phyloP scores from a whole-genome alignment of 176 grass and related monocot species.

The Oryza rufipogon region DNA sequence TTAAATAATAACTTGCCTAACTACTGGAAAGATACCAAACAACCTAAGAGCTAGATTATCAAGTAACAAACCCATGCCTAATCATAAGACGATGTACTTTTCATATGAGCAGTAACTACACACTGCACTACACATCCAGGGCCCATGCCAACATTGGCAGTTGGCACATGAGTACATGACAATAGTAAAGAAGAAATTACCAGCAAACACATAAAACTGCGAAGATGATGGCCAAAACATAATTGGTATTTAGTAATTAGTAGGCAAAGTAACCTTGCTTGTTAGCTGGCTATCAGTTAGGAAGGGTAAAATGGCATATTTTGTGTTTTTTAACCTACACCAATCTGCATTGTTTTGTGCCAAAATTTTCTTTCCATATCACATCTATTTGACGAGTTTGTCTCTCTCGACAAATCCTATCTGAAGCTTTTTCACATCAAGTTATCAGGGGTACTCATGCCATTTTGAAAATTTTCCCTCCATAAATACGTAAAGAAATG shows the following conservation, averaged over 20 bases:
- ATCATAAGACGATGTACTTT: background rate
- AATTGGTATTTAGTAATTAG: background rate
- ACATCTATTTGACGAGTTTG: background rate
- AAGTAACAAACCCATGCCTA: background rate
- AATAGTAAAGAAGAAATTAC: conserved; percentile 1
- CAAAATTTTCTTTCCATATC: background rate
- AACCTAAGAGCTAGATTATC: background rate
- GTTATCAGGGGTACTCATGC: background rate
- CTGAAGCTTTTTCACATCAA: conserved; percentile 5
- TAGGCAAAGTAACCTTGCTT: background rate
- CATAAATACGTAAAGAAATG: background rate
- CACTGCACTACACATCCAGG: background rate
- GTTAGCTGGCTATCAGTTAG: background rate
- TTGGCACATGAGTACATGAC: background rate
- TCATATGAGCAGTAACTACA: background rate
- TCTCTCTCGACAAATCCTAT: background rate
- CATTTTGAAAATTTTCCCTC: conserved; percentile 7
- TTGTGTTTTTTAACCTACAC: background rate
- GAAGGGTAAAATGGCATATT: background rate
- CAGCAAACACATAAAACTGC: background rate
- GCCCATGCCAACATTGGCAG: background rate
- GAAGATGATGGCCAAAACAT: background rate
- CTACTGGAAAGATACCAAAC: background rate
- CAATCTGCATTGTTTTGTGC: background rate
- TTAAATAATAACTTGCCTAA: background rate